phyloP scores from a whole-genome alignment of 495 filamentous ascomycete species.

The Neurospora sp. region DNA sequence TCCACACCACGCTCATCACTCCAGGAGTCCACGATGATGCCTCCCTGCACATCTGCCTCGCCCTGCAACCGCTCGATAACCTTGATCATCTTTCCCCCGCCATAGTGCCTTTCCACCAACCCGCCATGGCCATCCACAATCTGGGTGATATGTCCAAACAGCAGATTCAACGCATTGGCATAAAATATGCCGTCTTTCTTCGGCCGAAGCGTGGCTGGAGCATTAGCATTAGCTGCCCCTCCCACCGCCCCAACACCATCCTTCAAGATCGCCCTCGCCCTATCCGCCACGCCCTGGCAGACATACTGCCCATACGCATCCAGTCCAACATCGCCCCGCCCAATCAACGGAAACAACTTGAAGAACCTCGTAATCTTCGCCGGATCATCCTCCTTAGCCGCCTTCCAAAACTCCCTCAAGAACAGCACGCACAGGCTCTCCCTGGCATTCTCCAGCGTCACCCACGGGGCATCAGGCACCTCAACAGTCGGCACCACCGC shows the following conservation, averaged over 20 bases:
- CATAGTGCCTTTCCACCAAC: conserved; percentile 89
- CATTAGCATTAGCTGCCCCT: conserved; percentile 21
- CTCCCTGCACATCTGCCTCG: conserved; percentile 95
- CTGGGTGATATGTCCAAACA: conserved; percentile 96
- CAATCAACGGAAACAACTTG: conserved; percentile 94
- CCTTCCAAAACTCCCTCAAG: conserved; percentile 89
- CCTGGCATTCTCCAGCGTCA: conserved; percentile 77
- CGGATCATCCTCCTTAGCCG: conserved; percentile 72
- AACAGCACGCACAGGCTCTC: conserved; percentile 85
- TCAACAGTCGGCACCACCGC: conserved; percentile 91
- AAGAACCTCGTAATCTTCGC: conserved; percentile 90
- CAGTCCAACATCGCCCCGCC: conserved; percentile 74
- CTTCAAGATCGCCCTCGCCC: conserved; percentile 72
- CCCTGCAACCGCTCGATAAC: conserved; percentile 90
- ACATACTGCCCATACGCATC: conserved; percentile 95
- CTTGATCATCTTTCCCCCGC: conserved; percentile 81
- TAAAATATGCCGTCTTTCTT: conserved; percentile 74
- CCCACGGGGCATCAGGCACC: conserved; percentile 79
- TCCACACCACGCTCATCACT: conserved; percentile 77
- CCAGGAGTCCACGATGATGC: conserved; percentile 93
- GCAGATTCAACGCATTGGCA: conserved; percentile 75
- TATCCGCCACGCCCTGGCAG: conserved; percentile 79
- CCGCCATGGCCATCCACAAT: conserved; percentile 87
- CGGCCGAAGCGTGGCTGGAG: background rate
- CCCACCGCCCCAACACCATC: conserved; percentile 34